Conservation (phyloP, 2,329 filamentous ascomycete species). For the Cladophialophora carrionii region DNA sequence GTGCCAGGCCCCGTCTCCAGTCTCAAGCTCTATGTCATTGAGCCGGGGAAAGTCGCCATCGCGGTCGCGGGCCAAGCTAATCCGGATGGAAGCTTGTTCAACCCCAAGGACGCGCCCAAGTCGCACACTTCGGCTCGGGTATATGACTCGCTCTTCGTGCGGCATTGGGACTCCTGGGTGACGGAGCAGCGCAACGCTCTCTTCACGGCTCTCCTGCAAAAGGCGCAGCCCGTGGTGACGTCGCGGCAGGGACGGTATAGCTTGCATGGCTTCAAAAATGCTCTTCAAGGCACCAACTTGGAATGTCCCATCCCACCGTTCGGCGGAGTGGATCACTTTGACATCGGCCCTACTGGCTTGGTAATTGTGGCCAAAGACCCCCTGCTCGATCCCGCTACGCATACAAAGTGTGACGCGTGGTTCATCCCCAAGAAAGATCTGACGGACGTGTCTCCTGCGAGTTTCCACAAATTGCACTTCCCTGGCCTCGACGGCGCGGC, state of each 20-base stretch:
- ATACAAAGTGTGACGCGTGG: slow-evolving; percentile 53
- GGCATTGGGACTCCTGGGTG: slow-evolving; percentile 58
- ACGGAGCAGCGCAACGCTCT: slow-evolving; percentile 55
- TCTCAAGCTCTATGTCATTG: slow-evolving; percentile 50
- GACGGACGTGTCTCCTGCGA: slow-evolving; percentile 43
- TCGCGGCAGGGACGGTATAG: slow-evolving; percentile 44
- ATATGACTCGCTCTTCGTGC: slow-evolving; percentile 57
- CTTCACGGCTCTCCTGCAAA: slow-evolving; percentile 54
- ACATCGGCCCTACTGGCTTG: slow-evolving; percentile 49
- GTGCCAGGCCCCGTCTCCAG: slow-evolving; percentile 52
- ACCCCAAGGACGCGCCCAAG: slow-evolving; percentile 54
- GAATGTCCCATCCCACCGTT: slow-evolving; percentile 56
- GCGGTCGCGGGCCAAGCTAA: slow-evolving; percentile 54
- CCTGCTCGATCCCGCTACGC: slow-evolving; percentile 49
- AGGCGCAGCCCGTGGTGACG: slow-evolving; percentile 45
- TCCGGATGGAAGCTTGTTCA: slow-evolving; percentile 53
- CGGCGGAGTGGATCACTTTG: slow-evolving; percentile 53
- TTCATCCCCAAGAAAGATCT: slow-evolving; percentile 51
- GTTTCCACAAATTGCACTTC: slow-evolving; percentile 43
- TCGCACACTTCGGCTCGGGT: slow-evolving; percentile 52
- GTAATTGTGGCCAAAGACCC: slow-evolving; percentile 52
- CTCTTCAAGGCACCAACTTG: slow-evolving; percentile 46
- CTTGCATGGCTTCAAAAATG: slow-evolving; percentile 50
- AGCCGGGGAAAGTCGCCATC: slow-evolving; percentile 50
- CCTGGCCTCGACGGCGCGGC: slow-evolving; percentile 48